Evolutionary conservation across 805 yeast species (phyloP), one percentile per base, ranked within the genome.

Genomic region (Maudiozyma saulgeensis): DNA sequence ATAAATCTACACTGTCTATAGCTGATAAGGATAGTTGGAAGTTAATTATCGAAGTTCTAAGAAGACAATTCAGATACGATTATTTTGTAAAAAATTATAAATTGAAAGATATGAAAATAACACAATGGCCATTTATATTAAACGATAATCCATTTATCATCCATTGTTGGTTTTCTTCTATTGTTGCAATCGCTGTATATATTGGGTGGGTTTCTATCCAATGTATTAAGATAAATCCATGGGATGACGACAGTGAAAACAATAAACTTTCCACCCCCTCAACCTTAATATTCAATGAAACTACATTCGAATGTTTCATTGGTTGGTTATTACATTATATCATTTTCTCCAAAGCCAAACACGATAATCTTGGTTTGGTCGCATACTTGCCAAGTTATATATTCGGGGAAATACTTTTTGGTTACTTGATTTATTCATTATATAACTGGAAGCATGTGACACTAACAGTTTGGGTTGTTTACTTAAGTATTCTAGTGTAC

Each of bases 311-410:
- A 45, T 56, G 52, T 18, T 28, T 51, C 19, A 7, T 58, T 6
- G 69, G 66, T 8, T 65, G 68, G 68, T 45, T 62, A 6, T 19
- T 63, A 18, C 66, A 62, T 47, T 61, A 49, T 38, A 53, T 53
- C 32, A 53, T 59, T n/a, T 61, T 61, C 42, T 35, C 50, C 16
- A 49, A 53, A 40, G 51, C 56, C 21, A 50, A 59, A 16, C 59
- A 56, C 43, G 47, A 50, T 7, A 52, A 57, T 39, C 42, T 60
- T n/a, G 47, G 43, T 19, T 41, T 55, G 4, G 43, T 38, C 4
- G 55, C 53, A n/a, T 65, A 61, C 38, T 41, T 61, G n/a, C 61
- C 62, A 19, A 52, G 62, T 44, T 51, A 58, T 35, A 39, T 57
- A 4, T 49, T 63, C 23, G 66, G 59, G 6, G 41, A 44, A 19